These are phyloP conservation scores for Capsicum baccatum DNA, from an alignment of 257 asterid species.

Conservation along the genomic window DNA sequence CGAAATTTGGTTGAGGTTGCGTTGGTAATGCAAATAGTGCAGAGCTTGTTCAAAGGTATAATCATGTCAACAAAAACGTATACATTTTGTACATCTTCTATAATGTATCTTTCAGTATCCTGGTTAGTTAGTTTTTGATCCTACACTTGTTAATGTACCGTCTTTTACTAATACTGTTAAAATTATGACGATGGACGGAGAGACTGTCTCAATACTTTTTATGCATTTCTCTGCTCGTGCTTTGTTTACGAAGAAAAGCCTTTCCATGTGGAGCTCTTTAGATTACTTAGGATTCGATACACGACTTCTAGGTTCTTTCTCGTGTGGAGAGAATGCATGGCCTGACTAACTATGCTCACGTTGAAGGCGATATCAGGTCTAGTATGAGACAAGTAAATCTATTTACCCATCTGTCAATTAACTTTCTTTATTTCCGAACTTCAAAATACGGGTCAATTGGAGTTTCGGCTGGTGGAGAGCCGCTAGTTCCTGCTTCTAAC, in stretches of 20 bases:
- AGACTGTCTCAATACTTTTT: too few relatives aligned
- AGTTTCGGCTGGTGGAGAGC: conserved; percentile 4
- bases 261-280: neutral
- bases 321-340: conserved; percentile 12
- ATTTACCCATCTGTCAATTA: neutral
- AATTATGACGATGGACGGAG: too few relatives aligned
- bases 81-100: neutral
- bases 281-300: conserved; percentile 9
- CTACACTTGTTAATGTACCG: neutral
- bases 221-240: too few relatives aligned
- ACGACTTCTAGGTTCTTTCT: neutral
- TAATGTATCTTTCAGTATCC: neutral
- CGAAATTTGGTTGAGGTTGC: conserved; percentile 69
- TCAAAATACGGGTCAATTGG: conserved; percentile 16
- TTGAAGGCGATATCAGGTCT: neutral
- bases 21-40: conserved; percentile 49
- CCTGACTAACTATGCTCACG: neutral
- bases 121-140: neutral
- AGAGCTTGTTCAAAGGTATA: conserved; percentile 58
- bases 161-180: neutral
- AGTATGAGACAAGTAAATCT: conserved; percentile 12
- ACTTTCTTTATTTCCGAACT: neutral
- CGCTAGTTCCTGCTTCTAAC: neutral
- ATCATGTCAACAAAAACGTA: neutral
- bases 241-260: neutral